phyloP scores from a whole-genome alignment of 176 grass and related monocot species.

The Alloteropsis semialata region DNA sequence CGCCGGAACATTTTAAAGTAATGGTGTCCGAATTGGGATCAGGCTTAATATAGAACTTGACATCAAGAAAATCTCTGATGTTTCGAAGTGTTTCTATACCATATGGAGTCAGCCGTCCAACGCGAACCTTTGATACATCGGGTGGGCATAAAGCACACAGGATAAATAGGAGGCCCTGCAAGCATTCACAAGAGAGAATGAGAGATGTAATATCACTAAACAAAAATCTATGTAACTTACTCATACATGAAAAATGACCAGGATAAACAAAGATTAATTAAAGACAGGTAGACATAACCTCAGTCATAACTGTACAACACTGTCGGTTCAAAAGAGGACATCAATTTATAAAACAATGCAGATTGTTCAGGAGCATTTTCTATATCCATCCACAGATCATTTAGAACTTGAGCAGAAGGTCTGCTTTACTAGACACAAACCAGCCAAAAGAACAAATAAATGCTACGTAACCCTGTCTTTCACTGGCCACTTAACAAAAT shows the following conservation, averaged over 20 bases:
- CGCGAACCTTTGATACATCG: conserved; percentile 74
- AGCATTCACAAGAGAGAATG: conserved; percentile 23
- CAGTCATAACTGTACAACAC: background rate
- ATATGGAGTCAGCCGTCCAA: conserved; percentile 72
- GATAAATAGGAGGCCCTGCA: conserved; percentile 83
- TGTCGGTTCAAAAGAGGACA: background rate
- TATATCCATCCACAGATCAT: background rate
- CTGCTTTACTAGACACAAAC: no score
- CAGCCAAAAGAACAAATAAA: background rate
- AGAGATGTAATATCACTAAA: background rate
- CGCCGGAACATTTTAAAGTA: conserved; percentile 76
- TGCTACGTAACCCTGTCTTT: background rate
- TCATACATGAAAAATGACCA: background rate
- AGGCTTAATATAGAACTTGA: conserved; percentile 78
- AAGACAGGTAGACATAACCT: background rate
- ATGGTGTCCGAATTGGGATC: conserved; percentile 66
- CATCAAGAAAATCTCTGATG: conserved; percentile 78
- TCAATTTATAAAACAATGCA: background rate
- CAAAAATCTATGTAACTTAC: background rate
- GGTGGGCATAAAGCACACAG: conserved; percentile 76
- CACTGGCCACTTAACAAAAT: background rate
- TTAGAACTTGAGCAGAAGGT: no score
- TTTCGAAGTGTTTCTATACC: conserved; percentile 81
- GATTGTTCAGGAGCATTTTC: background rate
- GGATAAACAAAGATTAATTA: background rate